phyloP scores from a whole-genome alignment of 495 filamentous ascomycete species.

The Cudoniella acicularis region DNA sequence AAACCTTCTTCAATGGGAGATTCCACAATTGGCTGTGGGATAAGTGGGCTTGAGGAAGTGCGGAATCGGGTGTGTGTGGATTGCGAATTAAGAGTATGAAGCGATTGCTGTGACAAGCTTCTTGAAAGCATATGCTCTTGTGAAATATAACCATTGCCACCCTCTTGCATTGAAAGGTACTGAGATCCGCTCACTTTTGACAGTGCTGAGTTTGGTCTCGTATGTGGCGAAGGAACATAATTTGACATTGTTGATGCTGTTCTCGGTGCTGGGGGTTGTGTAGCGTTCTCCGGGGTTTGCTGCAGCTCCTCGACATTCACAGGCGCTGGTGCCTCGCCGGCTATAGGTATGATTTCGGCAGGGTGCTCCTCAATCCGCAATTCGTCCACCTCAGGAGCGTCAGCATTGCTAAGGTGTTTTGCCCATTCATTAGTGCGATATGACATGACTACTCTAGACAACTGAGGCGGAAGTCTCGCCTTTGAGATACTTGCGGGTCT shows the following conservation, averaged over 20 bases:
- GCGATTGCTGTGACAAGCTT: constrained; percentile 18
- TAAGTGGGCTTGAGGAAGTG: constrained; percentile 41
- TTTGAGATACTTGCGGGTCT: constrained; percentile 39
- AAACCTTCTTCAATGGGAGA: constrained; percentile 39
- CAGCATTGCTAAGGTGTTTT: constrained; percentile 78
- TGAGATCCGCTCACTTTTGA: no score
- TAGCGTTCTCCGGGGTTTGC: constrained; percentile 58
- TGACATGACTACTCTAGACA: constrained; percentile 72
- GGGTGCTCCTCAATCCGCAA: constrained; percentile 42
- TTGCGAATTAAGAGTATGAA: constrained; percentile 18
- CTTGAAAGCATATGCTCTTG: not conserved
- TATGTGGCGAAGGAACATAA: not conserved
- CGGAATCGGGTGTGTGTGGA: constrained; percentile 27
- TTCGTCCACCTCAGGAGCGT: constrained; percentile 67
- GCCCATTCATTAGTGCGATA: constrained; percentile 97
- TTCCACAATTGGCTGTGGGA: constrained; percentile 36
- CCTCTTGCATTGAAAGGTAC: no score
- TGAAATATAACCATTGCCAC: not conserved
- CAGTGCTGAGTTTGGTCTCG: constrained; percentile 24
- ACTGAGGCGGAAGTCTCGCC: constrained; percentile 45
- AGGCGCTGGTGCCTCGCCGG: constrained; percentile 54
- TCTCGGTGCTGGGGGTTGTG: constrained; percentile 36
- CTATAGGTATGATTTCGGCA: constrained; percentile 35
- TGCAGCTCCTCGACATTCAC: constrained; percentile 64
- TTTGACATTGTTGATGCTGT: constrained; percentile 15